Evolutionary conservation across 768 basidiomycete species (phyloP).

Genomic region (Boletus pseudo-olivaceus): DNA sequence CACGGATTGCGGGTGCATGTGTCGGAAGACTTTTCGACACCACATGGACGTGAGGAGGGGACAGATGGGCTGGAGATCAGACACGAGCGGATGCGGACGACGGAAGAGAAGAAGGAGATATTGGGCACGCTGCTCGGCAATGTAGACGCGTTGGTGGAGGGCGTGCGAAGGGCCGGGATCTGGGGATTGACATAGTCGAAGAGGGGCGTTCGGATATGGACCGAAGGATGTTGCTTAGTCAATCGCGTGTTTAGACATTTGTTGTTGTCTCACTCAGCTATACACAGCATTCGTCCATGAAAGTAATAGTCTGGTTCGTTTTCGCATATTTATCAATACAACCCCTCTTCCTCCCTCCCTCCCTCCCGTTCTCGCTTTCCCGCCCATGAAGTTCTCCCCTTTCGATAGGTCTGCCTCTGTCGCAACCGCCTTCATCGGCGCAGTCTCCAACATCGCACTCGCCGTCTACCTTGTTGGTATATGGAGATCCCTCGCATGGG

Average conservation of each 20-base stretch:
- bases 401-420: slow-evolving; percentile 35
- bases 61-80: neutral
- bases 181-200: slow-evolving; percentile 64
- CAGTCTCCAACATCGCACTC: slow-evolving; percentile 39
- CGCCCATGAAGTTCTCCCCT: slow-evolving; percentile 4
- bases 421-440: slow-evolving; percentile 37
- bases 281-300: slow-evolving; percentile 2
- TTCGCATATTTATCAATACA: neutral
- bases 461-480: slow-evolving; percentile 40
- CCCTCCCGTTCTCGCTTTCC: neutral
- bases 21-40: slow-evolving; percentile 19
- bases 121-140: slow-evolving; percentile 84
- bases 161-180: slow-evolving; percentile 80
- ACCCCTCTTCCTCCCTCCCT: neutral
- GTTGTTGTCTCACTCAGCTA: slow-evolving; percentile 10
- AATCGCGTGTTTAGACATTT: neutral
- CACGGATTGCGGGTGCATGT: slow-evolving; percentile 31
- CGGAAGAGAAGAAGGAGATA: slow-evolving; percentile 79
- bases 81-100: slow-evolving; percentile 43
- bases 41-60: slow-evolving; percentile 10
- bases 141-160: slow-evolving; percentile 86
- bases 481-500: slow-evolving; percentile 45
- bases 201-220: no score
- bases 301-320: neutral
- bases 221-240: slow-evolving; percentile 11